Evolutionary conservation across 352 stramenopile genomes (phyloP), one percentile per base, ranked within the genome.

Genomic region (Pythium aquatile): DNA sequence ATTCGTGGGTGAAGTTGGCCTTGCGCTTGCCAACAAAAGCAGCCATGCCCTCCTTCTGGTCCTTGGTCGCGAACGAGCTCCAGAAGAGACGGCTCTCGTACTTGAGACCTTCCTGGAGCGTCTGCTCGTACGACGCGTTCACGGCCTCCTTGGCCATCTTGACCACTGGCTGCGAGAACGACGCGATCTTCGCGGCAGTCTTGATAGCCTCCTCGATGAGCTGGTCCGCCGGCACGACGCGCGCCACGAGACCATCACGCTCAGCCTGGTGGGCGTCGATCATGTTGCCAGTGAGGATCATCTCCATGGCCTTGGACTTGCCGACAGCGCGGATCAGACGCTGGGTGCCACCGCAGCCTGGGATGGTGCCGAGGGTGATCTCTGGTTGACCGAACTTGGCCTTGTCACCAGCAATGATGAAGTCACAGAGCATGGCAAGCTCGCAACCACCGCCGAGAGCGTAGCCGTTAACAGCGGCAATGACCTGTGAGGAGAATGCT

Each of bases 231-330:
- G 93, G 90, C 68, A 98, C 94, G 20, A 99, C 90, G 40, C 94
- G 94, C 24, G 94, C 88, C 16, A 98, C 94, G 37, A 99, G 88
- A 20, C 97, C 97, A 69, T 97, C 92, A 37, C 83, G 75, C 68
- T 98, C 89, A 2, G 96, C 96, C 77, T 98, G 90, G 58, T 99
- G 77, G 5, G 97, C 97, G 77, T 91, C 84, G 53, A 99, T 98
- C 78, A 98, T 95, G 76, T 96, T 97, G 57, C 97, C 97, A n/a
- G 97, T 99, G 44, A 99, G 84, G 53, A 98, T 88, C 92, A 99
- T 98, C 70, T 99, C 90, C 97, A 99, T 99, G 47, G 94, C 94
- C 79, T 99, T 99, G 35, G 93, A 90, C 84, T 99, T 99, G 66
- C 97, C 97, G 58, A 99, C 87, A 1, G 96, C 96, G 42, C 96